Evolutionary conservation across 768 basidiomycete species (phyloP), one percentile per base, ranked within the genome.

Genomic region (Termitomyces sp.): DNA sequence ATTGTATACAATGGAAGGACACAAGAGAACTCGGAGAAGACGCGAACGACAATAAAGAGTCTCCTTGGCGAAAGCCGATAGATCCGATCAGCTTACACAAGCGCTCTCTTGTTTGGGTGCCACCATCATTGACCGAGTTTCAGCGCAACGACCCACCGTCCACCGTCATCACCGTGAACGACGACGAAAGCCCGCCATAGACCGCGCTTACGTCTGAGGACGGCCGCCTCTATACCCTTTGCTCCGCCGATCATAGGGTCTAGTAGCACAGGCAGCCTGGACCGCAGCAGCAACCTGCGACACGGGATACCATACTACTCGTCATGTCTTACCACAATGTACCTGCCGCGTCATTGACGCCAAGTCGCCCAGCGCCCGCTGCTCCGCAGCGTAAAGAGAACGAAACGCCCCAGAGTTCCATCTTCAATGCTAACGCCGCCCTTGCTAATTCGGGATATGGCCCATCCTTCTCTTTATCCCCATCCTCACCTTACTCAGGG

Each of bases 311-410:
- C 44, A 50, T 31, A 9, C 37, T 31, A 9, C 44, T 20, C 47
- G 42, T 55, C 52, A 78, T 78, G 76, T 63, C 76, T 41, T 76
- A 70, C 67, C 71, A 73, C 45, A 73, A 73, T 61, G 70, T 76
- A 34, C 68, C 76, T 31, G 61, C 84, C 22, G 72, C 81, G 44
- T 88, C 87, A 54, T 74, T 92, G 60, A 91, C 87, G 0, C 91
- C 91, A 55, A 84, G 87, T 39, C 81, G 91, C 42, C 89, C 91
- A 55, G 89, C 90, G 5, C 91, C 91, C 15, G 84, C 82, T 55
- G 87, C 84, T 3, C 89, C 89, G 2, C 66, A 76, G 27, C 78
- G 84, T 27, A 78, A 79, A 55, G 73, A 69, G 18, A 68, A 73
- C 0, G 80, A 85, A 55, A 62, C 69, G 12, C 63, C 74, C 20